Conservation (phyloP, 306 rosid genomes). For the Luffa acutangula region DNA sequence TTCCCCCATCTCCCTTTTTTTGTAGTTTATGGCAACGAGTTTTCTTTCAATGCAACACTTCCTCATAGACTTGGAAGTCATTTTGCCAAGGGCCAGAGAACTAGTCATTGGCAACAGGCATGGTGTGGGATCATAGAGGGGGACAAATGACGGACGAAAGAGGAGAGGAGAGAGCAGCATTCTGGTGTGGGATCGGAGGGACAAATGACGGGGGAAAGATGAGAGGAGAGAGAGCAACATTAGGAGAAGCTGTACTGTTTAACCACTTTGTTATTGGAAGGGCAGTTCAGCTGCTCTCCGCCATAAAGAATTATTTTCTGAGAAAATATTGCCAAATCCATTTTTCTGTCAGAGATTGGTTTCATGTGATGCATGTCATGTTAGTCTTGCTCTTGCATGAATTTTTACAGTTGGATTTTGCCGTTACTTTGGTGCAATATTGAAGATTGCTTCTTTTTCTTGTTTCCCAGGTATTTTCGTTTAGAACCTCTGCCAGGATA, state of each 20-base stretch:
- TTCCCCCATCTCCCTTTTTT: not conserved
- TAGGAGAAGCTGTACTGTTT: not conserved
- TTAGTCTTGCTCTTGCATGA: not conserved
- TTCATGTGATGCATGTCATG: not conserved
- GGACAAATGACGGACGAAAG: too few relatives aligned
- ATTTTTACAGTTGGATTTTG: not conserved
- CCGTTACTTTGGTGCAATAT: not conserved
- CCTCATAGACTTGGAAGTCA: not conserved
- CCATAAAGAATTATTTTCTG: not conserved
- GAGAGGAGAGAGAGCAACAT: not conserved
- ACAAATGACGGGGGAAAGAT: too few relatives aligned
- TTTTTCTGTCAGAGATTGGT: not conserved
- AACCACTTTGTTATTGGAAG: not conserved
- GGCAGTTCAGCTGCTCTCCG: not conserved
- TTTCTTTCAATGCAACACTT: not conserved
- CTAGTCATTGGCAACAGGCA: not conserved
- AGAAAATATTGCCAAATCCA: not conserved
- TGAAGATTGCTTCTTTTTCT: not conserved
- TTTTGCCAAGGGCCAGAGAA: not conserved
- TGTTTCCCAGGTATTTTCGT: slow-evolving; percentile 72
- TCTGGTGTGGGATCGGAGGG: too few relatives aligned
- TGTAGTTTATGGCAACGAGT: not conserved
- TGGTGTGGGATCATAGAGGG: not conserved
- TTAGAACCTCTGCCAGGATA: slow-evolving; percentile 79
- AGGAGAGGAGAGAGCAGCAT: too few relatives aligned